Conservation (phyloP, 2,329 filamentous ascomycete species). For the Pseudogymnoascus sp. region DNA sequence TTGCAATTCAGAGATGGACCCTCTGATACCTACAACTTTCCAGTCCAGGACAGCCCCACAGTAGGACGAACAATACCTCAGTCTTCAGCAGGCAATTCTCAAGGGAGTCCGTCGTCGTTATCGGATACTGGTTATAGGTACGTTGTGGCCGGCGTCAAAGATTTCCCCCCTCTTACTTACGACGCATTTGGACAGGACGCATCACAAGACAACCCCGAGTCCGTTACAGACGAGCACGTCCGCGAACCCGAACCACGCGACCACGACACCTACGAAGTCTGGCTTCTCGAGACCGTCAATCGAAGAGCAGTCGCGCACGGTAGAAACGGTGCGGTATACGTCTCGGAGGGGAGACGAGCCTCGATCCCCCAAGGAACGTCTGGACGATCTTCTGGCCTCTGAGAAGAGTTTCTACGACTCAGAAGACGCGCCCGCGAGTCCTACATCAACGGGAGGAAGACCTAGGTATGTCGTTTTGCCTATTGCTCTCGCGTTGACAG, state of each 20-base stretch:
- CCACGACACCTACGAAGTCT: constrained; percentile 26
- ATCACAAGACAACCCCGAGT: constrained; percentile 28
- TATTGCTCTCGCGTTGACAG: neutral
- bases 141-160: neutral
- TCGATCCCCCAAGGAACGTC: constrained; percentile 28
- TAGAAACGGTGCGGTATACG: constrained; percentile 15
- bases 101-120: constrained; percentile 18
- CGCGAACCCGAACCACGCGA: constrained; percentile 23
- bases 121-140: constrained; percentile 13
- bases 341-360: constrained; percentile 19
- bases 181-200: constrained; percentile 22
- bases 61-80: constrained; percentile 12
- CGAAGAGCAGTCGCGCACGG: constrained; percentile 16
- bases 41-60: constrained; percentile 12
- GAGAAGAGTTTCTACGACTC: constrained; percentile 28
- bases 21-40: constrained; percentile 13
- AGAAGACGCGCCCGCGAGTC: constrained; percentile 16
- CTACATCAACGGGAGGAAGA: neutral
- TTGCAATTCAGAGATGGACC: constrained; percentile 25
- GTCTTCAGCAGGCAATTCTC: constrained; percentile 15
- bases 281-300: constrained; percentile 21
- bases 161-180: neutral
- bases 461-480: neutral
- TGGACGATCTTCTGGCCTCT: constrained; percentile 30
- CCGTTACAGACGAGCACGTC: constrained; percentile 28